Evolutionary conservation across 441 rosid species (phyloP).

Genomic region (Manihot esculenta): DNA sequence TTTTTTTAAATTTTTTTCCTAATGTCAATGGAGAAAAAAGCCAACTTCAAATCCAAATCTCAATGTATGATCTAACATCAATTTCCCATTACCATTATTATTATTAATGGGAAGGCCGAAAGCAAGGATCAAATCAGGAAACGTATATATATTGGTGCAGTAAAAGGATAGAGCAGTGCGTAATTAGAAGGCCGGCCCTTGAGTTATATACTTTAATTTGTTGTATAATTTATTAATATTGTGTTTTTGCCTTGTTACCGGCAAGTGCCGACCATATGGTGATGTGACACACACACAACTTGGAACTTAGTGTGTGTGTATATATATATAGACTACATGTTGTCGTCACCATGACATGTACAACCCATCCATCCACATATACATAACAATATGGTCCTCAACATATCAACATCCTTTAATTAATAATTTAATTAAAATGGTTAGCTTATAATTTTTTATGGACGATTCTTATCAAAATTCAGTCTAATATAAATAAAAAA

Average conservation of each 20-base stretch:
- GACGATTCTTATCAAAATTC: no score
- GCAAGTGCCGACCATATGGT: neutral
- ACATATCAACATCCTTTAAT: neutral
- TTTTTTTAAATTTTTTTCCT: conserved; percentile 3
- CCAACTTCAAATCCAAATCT: neutral
- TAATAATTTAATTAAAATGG: neutral
- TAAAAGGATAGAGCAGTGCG: no score
- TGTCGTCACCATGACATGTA: neutral
- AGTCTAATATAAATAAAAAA: no score
- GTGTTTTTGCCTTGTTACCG: neutral
- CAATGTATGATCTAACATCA: neutral
- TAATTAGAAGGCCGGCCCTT: no score
- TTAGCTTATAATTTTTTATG: no score
- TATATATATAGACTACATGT: neutral
- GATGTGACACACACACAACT: neutral
- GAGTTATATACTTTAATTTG: no score
- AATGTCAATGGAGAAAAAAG: conserved; percentile 7
- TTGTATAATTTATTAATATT: no score
- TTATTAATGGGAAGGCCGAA: no score
- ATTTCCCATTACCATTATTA: no score
- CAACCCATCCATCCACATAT: neutral
- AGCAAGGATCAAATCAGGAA: no score
- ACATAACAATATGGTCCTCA: neutral
- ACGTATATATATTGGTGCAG: no score
- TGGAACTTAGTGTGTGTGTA: neutral